Base-by-base conservation (phyloP, 179 eudicot species). In the Dionaea muscipula region DNA sequence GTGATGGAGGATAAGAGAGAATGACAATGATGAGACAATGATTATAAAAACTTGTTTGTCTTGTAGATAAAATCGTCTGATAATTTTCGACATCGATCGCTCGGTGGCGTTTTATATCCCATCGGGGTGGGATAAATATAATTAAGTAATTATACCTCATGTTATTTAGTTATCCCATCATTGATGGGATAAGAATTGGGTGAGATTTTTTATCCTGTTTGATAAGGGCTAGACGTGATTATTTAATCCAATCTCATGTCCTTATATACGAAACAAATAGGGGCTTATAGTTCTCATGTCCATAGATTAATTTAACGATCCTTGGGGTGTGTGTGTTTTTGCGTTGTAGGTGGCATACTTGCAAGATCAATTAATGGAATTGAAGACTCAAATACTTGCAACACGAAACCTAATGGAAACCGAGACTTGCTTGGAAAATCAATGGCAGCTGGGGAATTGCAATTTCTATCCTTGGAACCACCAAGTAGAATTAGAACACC, bases 311-410 rank as follows among this genome's bases (percentile, higher is more conserved):
- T 47, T 49, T 28, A 15, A 11, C 31, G 12, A 8, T 10, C n/a
- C 13, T 12, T 25, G 26, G 4, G n/a, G 22, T 45, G 10, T 23
- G 21, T 47, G 0, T 23, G 11, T 55, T 43, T 48, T 62, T 25
- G 21, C 14, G 1, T 2, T 7, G 11, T 48, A 89, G 97, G 97
- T 89, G 72, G 71, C 97, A 59, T 83, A 75, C 65, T 74, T 89
- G 59, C 97, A 89, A 81, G 76, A 82, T 27, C 97, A 89, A 65
- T 40, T 89, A 55, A 78, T 85, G 84, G 93, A 89, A 75, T 74
- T 65, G 60, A 83, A 81, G 68, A 70, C 88, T 35, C 84, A 82
- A 43, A 54, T 89, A 11, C 35, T 31, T 4, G 35, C 35, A 61
- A 78, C 77, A 31, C 79, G 69, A 72, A 75, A 51, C 47, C 52